Evolutionary conservation across 23 red algal genomes (phyloP).

Genomic region (Pyropia haitanensis): DNA sequence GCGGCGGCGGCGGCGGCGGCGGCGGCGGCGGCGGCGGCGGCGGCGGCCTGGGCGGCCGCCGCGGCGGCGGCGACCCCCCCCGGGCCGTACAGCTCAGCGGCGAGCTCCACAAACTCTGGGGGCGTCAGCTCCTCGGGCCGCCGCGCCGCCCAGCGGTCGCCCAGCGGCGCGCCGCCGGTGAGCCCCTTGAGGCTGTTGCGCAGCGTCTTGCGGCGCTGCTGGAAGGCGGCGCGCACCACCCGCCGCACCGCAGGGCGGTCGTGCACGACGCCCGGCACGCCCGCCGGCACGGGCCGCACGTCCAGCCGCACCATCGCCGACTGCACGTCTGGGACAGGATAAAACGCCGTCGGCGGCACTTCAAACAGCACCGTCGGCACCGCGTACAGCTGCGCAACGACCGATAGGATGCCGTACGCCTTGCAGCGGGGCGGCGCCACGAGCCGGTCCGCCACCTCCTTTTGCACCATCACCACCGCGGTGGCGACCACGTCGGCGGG

Average conservation of each 20-base stretch:
- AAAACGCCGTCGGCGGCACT: constrained; percentile 66
- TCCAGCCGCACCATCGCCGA: constrained; percentile 69
- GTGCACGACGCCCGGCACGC: constrained; percentile 1
- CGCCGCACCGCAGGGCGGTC: constrained; percentile 11
- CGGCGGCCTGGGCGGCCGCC: too few species aligned
- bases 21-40: too few species aligned
- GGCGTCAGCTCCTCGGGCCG: constrained; percentile 76
- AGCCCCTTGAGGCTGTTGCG: constrained; percentile 57
- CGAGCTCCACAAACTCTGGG: constrained; percentile 61
- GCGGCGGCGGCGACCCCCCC: not conserved
- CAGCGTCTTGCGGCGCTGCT: constrained; percentile 74
- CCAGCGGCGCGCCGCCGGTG: constrained; percentile 18
- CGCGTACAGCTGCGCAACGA: constrained; percentile 71
- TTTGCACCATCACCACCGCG: constrained; percentile 90
- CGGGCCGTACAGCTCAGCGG: constrained; percentile 31
- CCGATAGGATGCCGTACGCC: constrained; percentile 78
- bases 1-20: too few species aligned
- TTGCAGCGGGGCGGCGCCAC: constrained; percentile 29
- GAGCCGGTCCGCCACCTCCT: constrained; percentile 77
- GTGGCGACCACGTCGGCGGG: constrained; percentile 26
- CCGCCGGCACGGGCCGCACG: constrained; percentile 19
- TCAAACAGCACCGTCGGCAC: constrained; percentile 45
- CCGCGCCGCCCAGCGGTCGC: constrained; percentile 29
- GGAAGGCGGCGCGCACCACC: constrained; percentile 61
- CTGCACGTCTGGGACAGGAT: constrained; percentile 59